Evolutionary conservation across 2,329 filamentous ascomycete genomes (phyloP).

Genomic region (Fusarium miscanthi): DNA sequence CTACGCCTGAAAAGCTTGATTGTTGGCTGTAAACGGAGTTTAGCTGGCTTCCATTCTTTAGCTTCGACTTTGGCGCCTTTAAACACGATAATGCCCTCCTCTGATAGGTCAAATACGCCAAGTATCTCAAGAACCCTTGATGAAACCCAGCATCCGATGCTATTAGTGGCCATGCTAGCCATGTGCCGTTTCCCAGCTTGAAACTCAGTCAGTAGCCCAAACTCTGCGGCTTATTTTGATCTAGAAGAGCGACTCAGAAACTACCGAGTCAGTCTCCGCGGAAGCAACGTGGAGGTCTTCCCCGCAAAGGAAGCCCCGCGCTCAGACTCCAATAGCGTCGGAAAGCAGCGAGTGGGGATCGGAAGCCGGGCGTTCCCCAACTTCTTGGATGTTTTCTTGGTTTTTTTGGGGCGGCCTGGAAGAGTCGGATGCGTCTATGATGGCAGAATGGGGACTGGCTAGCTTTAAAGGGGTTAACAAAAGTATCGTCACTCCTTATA

Average conservation of each 20-base stretch:
- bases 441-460: neutral
- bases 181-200: neutral
- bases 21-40: neutral
- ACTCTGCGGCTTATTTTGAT: neutral
- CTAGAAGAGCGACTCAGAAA: neutral
- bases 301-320: conserved; percentile 11
- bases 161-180: neutral
- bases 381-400: neutral
- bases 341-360: conserved; percentile 3
- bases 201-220: neutral
- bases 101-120: neutral
- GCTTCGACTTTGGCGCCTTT: neutral
- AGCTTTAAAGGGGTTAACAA: neutral
- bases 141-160: neutral
- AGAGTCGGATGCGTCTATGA: conserved; percentile 14
- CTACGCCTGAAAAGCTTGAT: neutral
- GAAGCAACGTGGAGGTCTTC: conserved; percentile 3
- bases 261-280: conserved; percentile 4
- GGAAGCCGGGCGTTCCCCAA: conserved; percentile 15
- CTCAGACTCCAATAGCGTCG: neutral
- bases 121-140: neutral
- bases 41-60: neutral
- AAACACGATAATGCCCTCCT: neutral
- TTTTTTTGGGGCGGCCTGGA: neutral
- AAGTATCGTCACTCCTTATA: neutral